Evolutionary conservation across 495 filamentous ascomycete genomes (phyloP), one percentile per base, ranked within the genome.

Genomic region (Cetradonia linearis): DNA sequence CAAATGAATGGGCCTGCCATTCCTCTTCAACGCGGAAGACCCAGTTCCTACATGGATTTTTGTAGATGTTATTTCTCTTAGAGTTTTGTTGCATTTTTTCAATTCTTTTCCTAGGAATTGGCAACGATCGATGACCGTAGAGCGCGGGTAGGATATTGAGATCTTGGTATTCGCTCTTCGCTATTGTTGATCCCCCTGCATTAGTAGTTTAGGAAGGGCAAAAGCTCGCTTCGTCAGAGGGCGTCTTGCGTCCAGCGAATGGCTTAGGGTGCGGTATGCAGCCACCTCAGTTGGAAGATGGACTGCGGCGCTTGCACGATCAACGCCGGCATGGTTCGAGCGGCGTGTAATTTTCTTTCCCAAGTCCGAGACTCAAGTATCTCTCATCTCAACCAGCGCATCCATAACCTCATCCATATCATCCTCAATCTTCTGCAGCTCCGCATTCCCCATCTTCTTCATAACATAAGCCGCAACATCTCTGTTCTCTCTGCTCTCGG

Each of bases 391-490:
- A 36, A 62, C 67, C 61, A 92, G 66, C 47, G 73, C 70, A 38
- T 71, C 66, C 37, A 82, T 59, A 27, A 89, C 73, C 49, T 71
- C 73, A 28, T 68, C 74, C 44, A 78, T 82, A 2, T 75, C 77
- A 27, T 68, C 67, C 14, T 75, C 70, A 31, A 86, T 74, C 23
- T 78, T 74, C 10, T 70, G 67, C 63, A 75, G 63, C 70, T 83
- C 85, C 49, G 61, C 66, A 14, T 63, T 56, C 18, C 72, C 77
- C 75, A 91, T 82, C 64, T 82, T 79, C 66, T 72, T 73, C 42
- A 93, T 65, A 34, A 93, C 88, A 73, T 88, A 88, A 16, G 80
- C 74, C 27, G 81, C 72, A 13, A 91, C 86, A 10, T 73, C 76
- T 18, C 62, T 65, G 57, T 72, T 73, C 42, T 83, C 82, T 61